Evolutionary conservation across 1,284 basidiomycete genomes (phyloP).

Genomic region (Tremellales sp.): DNA sequence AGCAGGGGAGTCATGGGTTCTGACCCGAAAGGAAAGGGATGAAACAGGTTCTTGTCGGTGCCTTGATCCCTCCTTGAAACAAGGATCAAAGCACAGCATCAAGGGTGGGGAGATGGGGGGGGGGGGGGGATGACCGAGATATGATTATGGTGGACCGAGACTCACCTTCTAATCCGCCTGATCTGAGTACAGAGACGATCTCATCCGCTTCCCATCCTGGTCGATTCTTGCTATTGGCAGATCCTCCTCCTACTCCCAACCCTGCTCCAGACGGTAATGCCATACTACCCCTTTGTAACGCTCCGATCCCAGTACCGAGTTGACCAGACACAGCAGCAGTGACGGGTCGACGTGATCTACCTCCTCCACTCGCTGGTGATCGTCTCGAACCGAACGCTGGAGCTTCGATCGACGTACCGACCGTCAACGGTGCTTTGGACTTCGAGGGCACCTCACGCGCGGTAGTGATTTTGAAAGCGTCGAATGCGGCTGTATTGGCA

Average conservation of each 20-base stretch:
- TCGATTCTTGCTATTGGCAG: slow-evolving; percentile 11
- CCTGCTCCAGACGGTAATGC: slow-evolving; percentile 20
- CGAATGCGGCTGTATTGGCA: too few relatives aligned
- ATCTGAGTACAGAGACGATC: slow-evolving; percentile 38
- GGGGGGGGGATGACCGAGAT: neutral
- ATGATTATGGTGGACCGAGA: slow-evolving; percentile 7
- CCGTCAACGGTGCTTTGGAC: neutral
- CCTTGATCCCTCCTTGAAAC: neutral
- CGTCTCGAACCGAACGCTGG: slow-evolving; percentile 11
- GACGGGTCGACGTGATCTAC: slow-evolving; percentile 13
- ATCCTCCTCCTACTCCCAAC: slow-evolving; percentile 4
- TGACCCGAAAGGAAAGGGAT: neutral
- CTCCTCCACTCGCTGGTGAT: slow-evolving; percentile 4
- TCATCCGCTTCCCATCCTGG: slow-evolving; percentile 46
- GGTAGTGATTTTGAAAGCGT: too few relatives aligned
- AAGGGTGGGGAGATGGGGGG: neutral
- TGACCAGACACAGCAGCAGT: slow-evolving; percentile 2
- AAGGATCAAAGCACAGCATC: too few relatives aligned
- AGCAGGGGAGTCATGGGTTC: neutral
- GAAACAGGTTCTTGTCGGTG: neutral
- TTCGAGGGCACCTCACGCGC: too few relatives aligned
- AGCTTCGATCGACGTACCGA: neutral
- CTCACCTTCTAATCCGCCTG: slow-evolving; percentile 45
- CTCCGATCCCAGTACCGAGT: slow-evolving; percentile 4
- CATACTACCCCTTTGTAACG: slow-evolving; percentile 25